phyloP scores from a whole-genome alignment of 768 basidiomycete species.

The Trametes gibbosa region DNA sequence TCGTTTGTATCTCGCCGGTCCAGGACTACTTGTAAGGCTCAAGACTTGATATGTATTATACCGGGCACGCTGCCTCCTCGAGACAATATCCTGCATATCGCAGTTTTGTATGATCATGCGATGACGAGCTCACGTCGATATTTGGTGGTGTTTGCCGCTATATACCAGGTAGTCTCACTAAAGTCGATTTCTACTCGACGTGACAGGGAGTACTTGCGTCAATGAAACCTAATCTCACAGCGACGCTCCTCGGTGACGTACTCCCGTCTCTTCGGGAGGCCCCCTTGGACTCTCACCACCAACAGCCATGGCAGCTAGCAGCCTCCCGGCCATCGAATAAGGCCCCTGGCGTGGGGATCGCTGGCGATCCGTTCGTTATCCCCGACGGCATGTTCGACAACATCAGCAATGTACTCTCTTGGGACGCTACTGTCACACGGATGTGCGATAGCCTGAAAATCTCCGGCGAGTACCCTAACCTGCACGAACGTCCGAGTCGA shows the following conservation, averaged over 20 bases:
- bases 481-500: background rate
- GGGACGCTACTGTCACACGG: background rate
- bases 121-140: background rate
- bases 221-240: background rate
- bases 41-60: slow-evolving; percentile 7
- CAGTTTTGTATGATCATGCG: background rate
- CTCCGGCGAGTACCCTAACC: background rate
- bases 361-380: background rate
- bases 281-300: background rate
- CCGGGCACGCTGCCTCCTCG: background rate
- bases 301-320: background rate
- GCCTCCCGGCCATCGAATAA: background rate
- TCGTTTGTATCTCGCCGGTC: background rate
- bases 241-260: background rate
- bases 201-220: background rate
- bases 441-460: background rate
- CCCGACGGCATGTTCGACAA: background rate
- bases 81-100: background rate
- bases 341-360: background rate
- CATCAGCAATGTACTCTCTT: background rate
- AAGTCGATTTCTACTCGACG: background rate
- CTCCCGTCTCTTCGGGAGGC: background rate
- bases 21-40: slow-evolving; percentile 7
- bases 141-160: background rate
- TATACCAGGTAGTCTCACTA: background rate